Base-by-base conservation (phyloP, 805 yeast genomes). In the Schizosaccharomyces pombe region DNA sequence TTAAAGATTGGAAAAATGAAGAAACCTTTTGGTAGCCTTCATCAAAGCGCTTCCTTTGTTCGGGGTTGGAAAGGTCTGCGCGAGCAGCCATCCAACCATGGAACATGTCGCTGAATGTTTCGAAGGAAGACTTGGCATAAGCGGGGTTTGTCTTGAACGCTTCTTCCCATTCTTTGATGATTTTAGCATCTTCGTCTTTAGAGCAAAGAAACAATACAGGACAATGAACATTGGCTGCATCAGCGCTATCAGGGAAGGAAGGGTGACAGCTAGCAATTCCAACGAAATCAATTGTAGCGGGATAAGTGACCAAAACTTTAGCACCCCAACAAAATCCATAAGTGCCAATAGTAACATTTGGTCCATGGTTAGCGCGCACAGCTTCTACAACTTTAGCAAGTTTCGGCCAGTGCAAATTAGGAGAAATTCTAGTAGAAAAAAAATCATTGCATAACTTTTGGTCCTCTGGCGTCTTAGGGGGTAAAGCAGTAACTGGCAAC, bases 291-390 rank as follows among this genome's bases (percentile, higher is more conserved):
- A 51, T 30, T 26, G 32, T 29, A 34, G 47, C 32, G 2, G 59
- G 57, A 11, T 54, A 40, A 19, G 54, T 14, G 19, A 56, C 52
- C 8, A 58, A 28, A 19, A 57, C n/a, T 49, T 58, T 58, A 4
- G 57, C 59, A 16, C 60, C 60, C 60, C 60, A 58, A 56, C 60
- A 58, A 24, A 56, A 53, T 5, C 60, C 60, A 53, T 58, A 58
- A 16, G 57, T 47, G 12, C 59, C 59, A 14, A 54, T 54, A 16
- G n/a, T 16, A 3, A 32, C 39, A 31, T 30, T 28, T 24, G 5
- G 14, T 14, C 53, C 53, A 28, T 30, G 39, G 14, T 6, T 49
- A 5, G 22, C 12, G 24, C 16, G n/a, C n/a, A 49, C 14, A 2
- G 39, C n/a, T 14, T 28, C 32, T n/a, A 30, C 16, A 2, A 49